Evolutionary conservation across 2,329 filamentous ascomycete species (phyloP), one percentile per base, ranked within the genome.

Genomic region (Curvularia sp.): DNA sequence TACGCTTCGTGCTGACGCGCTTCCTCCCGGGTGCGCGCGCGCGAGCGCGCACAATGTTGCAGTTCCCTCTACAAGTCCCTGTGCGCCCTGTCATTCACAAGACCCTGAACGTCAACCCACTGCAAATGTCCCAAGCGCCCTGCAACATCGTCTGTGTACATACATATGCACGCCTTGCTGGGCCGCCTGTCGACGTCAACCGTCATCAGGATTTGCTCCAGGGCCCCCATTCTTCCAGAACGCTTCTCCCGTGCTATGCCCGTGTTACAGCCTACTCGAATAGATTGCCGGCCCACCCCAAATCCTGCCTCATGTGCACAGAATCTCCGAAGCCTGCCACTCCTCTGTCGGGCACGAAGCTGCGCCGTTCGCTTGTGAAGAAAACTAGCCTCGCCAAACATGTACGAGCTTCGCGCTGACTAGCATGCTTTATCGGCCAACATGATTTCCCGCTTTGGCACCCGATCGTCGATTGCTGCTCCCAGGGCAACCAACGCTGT

Each of bases 191-290:
- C 59, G 46, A 36, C 46, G 50, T 57, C 54, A 58, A 60, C 60
- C 59, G 53, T 54, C 38, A 54, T 57, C 49, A 57, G 53, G 50
- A 61, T 42, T 57, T 55, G 58, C 52, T 55, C 59, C 57, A 47
- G 56, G 62, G 60, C 15, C 57, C 61, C 57, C 67, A 68, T 71
- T 65, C 49, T 74, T 73, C 71, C 65, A 73, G 68, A 72, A 74
- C 32, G 30, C 57, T 73, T 74, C 69, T 71, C 63, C 64, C 68
- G 69, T 63, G 51, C 63, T 59, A 49, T 48, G 41, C 47, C 64
- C 61, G 61, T 57, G 63, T 68, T 60, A 61, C 53, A 60, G 52
- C 59, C 66, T 68, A 68, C 69, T 64, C 63, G 62, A 68, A 64
- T 71, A 74, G 63, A 74, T 72, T 74, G 58, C 64, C 48, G 67